Base-by-base conservation (phyloP, 441 rosid genomes). In the Pelargonium exstipulatum region DNA sequence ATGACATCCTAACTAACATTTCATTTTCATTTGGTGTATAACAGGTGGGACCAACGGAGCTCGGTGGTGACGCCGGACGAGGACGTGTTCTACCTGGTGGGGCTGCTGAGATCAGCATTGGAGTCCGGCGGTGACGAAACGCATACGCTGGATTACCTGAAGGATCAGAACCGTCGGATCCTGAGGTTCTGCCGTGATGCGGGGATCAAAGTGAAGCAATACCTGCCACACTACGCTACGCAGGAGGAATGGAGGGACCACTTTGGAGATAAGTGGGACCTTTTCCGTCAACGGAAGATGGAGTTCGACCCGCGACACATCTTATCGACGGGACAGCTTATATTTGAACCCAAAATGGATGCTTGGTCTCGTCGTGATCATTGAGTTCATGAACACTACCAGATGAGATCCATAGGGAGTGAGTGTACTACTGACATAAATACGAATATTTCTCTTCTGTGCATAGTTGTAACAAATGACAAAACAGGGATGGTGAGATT, bases 321-420 rank as follows among this genome's bases (percentile, higher is more conserved):
- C 29, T 65, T 90, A 18, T 87, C 99, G 46, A 96, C 99, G 0
- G 99, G 99, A 67, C 99, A 94, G 63, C 81, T 71, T 64, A 91
- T 94, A 74, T 91, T 94, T 32, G 37, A 32, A 4, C 37, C 37
- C 37, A 32, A 32, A 32, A 4, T 32, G 37, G 37, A 32, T 32
- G 3, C 37, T 32, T 32, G 37, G 37, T 32, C 0, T 32, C 37
- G 37, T 32, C 37, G 37, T 3, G 37, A 32, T 32, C 37, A 32
- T 32, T 32, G 37, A 32, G 37, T 32, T 32, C 37, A 32, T 32
- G 37, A 29, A 32, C 37, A 3, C 6, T 32, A 32, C 5, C 37
- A 32, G 5, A 32, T 3, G 3, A 32, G 37, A 32, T 3, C 37
- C 6, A 4, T 32, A 32, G 37, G 37, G n/a, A n/a, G n/a, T n/a